A percentile compares a stretch with the other conserved stretches of the same genome.
These are phyloP conservation scores for Diplocarpon mali DNA, from an alignment of 2,329 filamentous ascomycete species.

Conservation along the genomic window DNA sequence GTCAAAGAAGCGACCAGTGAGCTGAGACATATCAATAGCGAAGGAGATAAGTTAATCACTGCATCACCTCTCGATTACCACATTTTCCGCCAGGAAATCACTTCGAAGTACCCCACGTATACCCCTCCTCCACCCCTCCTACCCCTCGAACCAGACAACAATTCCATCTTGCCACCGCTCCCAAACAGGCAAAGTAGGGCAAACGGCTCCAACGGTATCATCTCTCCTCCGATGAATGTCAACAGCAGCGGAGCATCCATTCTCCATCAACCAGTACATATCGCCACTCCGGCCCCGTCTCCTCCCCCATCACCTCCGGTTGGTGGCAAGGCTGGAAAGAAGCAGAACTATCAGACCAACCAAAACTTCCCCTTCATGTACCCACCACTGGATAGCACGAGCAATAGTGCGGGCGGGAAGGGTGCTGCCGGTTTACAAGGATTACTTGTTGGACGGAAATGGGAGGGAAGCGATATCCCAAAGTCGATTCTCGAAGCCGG, in stretches of 20 bases:
- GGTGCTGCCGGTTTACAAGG: constrained; percentile 73
- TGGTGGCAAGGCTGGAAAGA: constrained; percentile 89
- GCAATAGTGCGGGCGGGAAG: constrained; percentile 84
- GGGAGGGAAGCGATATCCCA: constrained; percentile 91
- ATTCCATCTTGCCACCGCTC: constrained; percentile 77
- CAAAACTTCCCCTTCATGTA: constrained; percentile 98
- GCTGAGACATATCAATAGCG: constrained; percentile 30
- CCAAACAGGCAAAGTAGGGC: constrained; percentile 60
- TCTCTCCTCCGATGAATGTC: constrained; percentile 41
- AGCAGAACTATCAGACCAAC: constrained; percentile 98
- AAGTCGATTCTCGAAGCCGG: constrained; percentile 92
- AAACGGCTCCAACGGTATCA: constrained; percentile 49
- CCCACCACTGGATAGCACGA: constrained; percentile 77
- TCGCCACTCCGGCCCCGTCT: constrained; percentile 93
- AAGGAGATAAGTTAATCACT: constrained; percentile 61
- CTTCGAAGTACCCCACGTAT: constrained; percentile 95
- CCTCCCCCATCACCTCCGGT: constrained; percentile 81
- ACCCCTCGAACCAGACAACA: constrained; percentile 81
- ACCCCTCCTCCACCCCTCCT: constrained; percentile 76
- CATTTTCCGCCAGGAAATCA: constrained; percentile 90
- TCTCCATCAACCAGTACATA: constrained; percentile 90
- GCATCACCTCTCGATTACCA: constrained; percentile 95
- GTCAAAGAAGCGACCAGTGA: constrained; percentile 65
- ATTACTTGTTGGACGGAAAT: constrained; percentile 66
- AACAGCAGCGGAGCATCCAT: constrained; percentile 63